Evolutionary conservation across 371 early-diverging fungal genomes (phyloP), one percentile per base, ranked within the genome.

Genomic region (Capillidium rhysosporum): DNA sequence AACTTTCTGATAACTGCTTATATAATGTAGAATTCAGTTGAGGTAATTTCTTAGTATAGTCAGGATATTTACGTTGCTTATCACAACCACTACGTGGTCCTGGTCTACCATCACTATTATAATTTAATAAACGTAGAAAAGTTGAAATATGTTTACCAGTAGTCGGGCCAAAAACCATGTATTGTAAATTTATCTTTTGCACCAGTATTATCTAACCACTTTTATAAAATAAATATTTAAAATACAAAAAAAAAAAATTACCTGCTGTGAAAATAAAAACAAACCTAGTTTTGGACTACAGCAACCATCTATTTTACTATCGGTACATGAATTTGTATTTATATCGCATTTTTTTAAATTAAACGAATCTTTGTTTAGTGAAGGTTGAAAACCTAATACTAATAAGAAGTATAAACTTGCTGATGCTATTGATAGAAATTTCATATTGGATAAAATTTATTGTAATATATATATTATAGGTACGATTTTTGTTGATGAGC

Each of bases 101-200:
- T 38, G 69, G 71, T 29, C 68, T 65, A 58, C 83, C 85, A 16
- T 62, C 40, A 52, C 46, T 24, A 46, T 46, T 43, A 43, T 43
- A 43, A 16, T 18, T 43, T 43, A 43, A 43, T 43, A 14, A n/a
- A n/a, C n/a, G 34, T 34, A 34, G 34, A 43, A 18, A 14, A 14
- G 8, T 43, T 43, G 5, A 16, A 43, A 8, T 43, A 14, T 18
- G 21, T 18, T 43, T 43, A 43, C 28, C 82, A 82, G 28, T 73
- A 68, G 58, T 79, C 85, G 10, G 89, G 85, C 88, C 88, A 85
- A 45, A 87, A 65, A 8, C 88, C 87, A 56, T 85, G 86, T 23
- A 82, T 61, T 14, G 79, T 78, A 52, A 73, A 75, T 49, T 66
- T 61, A 34, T 75, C 61, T n/a, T 52, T 38, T 12, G 75, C 73